These are phyloP conservation scores for Striga hermonthica DNA, from an alignment of 305 asterid species.

Conservation along the genomic window DNA sequence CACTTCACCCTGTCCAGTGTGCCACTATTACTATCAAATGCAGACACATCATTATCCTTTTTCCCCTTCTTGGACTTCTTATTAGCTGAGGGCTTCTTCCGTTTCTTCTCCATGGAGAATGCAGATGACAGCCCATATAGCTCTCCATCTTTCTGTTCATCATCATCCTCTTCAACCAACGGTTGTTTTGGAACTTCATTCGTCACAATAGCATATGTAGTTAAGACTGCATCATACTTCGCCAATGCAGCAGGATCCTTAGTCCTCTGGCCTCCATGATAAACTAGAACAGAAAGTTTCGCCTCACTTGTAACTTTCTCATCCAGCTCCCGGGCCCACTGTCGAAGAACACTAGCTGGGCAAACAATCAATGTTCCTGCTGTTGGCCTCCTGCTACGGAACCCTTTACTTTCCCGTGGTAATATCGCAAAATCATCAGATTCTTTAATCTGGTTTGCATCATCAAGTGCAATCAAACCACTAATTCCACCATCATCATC, in stretches of 20 bases:
- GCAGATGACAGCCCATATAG: slow-evolving; percentile 70
- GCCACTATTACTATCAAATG: slow-evolving; percentile 68
- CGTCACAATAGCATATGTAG: slow-evolving; percentile 89
- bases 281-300: slow-evolving; percentile 56
- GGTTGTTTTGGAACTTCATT: slow-evolving; percentile 92
- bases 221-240: slow-evolving; percentile 73
- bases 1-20: slow-evolving; percentile 85
- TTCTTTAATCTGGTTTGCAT: slow-evolving; percentile 40
- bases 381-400: slow-evolving; percentile 65
- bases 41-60: slow-evolving; percentile 47
- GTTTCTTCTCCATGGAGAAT: slow-evolving; percentile 56
- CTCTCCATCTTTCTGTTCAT: slow-evolving; percentile 64
- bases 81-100: slow-evolving; percentile 48
- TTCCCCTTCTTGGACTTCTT: slow-evolving; percentile 72
- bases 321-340: slow-evolving; percentile 85
- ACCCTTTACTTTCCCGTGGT: slow-evolving; percentile 52
- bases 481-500: slow-evolving; percentile 72
- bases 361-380: slow-evolving; percentile 95
- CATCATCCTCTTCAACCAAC: slow-evolving; percentile 76
- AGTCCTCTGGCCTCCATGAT: slow-evolving; percentile 89
- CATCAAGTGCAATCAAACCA: slow-evolving; percentile 42
- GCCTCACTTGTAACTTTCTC: slow-evolving; percentile 67
- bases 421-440: slow-evolving; percentile 50
- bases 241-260: slow-evolving; percentile 75
- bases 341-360: slow-evolving; percentile 98